Conservation (phyloP, 345 rosid genomes). For the Salix suchowensis region DNA sequence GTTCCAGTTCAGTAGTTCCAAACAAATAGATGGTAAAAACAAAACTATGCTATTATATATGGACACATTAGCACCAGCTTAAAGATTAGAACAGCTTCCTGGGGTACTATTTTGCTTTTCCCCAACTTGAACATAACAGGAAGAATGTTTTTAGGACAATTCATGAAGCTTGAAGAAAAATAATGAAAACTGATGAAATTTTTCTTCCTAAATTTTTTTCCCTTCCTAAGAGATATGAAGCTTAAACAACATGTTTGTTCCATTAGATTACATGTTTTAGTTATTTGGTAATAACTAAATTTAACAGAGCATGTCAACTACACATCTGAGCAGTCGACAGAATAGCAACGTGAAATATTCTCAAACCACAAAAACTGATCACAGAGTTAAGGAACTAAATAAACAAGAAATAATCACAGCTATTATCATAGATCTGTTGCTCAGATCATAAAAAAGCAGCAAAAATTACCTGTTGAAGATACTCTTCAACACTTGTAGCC, state of each 20-base stretch:
- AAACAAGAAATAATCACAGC: neutral
- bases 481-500: slow-evolving; percentile 90
- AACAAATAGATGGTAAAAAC: neutral
- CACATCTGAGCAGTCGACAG: neutral
- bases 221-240: neutral
- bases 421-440: neutral
- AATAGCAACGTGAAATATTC: neutral
- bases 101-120: neutral
- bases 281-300: neutral
- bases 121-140: neutral
- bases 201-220: neutral
- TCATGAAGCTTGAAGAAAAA: neutral
- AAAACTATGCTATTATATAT: neutral
- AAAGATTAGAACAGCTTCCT: neutral
- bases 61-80: neutral
- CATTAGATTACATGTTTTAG: neutral
- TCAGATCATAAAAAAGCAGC: neutral
- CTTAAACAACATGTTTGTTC: neutral
- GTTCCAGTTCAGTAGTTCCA: neutral
- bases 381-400: neutral
- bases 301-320: neutral
- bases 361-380: neutral
- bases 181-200: neutral
- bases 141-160: neutral
- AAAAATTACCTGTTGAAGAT: slow-evolving; percentile 79